Evolutionary conservation across 108 stramenopile genomes (phyloP).

Genomic region (Mediolabrus comicus): DNA sequence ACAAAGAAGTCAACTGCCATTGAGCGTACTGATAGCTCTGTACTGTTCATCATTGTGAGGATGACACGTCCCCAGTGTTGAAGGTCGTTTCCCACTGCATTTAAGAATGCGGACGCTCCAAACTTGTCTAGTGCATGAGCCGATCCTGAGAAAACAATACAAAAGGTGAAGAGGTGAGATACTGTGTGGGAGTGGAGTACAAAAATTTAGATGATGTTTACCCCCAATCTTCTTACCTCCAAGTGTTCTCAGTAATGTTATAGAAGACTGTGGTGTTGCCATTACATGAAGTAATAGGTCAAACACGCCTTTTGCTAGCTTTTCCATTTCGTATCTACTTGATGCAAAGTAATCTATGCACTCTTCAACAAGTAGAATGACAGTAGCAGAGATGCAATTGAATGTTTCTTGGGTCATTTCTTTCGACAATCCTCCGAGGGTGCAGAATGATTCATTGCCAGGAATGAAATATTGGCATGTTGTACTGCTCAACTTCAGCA

Average conservation of each 20-base stretch:
- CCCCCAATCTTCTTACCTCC: slow-evolving; percentile 67
- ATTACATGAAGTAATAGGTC: slow-evolving; percentile 79
- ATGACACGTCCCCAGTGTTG: slow-evolving; percentile 84
- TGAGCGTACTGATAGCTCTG: slow-evolving; percentile 80
- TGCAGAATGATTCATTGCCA: slow-evolving; percentile 10
- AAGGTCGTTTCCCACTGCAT: slow-evolving; percentile 51
- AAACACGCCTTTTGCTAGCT: slow-evolving; percentile 60
- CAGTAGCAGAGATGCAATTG: slow-evolving; percentile 82
- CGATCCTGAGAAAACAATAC: no score
- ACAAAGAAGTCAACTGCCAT: slow-evolving; percentile 86
- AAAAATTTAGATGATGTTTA: no score
- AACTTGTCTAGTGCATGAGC: slow-evolving; percentile 82
- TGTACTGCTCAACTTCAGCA: slow-evolving; percentile 62
- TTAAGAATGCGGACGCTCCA: slow-evolving; percentile 68
- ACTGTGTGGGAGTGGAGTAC: no score
- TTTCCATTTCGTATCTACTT: slow-evolving; percentile 48
- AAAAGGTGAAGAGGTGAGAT: no score
- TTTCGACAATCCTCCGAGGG: slow-evolving; percentile 30
- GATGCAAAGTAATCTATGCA: slow-evolving; percentile 49
- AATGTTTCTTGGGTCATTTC: slow-evolving; percentile 80
- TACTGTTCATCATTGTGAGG: slow-evolving; percentile 80
- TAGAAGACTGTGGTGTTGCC: slow-evolving; percentile 80
- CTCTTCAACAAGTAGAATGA: slow-evolving; percentile 76
- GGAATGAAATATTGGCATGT: slow-evolving; percentile 76
- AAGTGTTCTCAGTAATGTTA: slow-evolving; percentile 77